A percentile compares a stretch with the other conserved stretches of the same genome.
Conservation (phyloP, 495 filamentous ascomycete species). For the Xylaria palmicola region DNA sequence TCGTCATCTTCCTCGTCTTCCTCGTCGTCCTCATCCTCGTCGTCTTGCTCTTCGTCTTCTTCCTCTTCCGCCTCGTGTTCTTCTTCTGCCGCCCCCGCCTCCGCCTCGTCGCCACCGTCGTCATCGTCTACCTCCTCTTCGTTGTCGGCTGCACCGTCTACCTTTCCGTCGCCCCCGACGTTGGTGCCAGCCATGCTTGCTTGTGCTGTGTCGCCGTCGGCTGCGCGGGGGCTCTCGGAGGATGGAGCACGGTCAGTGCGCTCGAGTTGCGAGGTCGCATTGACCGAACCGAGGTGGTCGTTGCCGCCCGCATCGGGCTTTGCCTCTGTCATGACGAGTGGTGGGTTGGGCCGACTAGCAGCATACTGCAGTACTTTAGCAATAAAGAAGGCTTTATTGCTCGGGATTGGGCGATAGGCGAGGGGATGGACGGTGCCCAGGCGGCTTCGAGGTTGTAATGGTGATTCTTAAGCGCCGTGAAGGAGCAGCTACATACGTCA, state of each 20-base stretch:
- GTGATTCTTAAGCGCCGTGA: too few species aligned
- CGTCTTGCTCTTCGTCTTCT: slow-evolving; percentile 43
- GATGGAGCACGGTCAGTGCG: background rate
- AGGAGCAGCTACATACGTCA: slow-evolving; percentile 4
- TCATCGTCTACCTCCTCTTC: slow-evolving; percentile 38
- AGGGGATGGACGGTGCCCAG: background rate
- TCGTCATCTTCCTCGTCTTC: slow-evolving; percentile 95
- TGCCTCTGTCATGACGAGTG: slow-evolving; percentile 44
- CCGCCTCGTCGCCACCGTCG: slow-evolving; percentile 45
- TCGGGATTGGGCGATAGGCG: background rate
- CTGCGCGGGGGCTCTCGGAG: background rate
- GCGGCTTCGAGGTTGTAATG: background rate
- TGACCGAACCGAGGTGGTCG: background rate
- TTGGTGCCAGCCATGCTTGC: background rate
- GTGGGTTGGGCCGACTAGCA: slow-evolving; percentile 3
- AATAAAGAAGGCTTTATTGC: slow-evolving; percentile 3
- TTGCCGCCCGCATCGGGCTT: slow-evolving; percentile 41
- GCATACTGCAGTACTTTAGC: slow-evolving; percentile 10
- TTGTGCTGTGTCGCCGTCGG: background rate
- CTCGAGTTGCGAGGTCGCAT: slow-evolving; percentile 10
- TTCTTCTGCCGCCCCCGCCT: slow-evolving; percentile 39
- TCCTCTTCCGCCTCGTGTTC: slow-evolving; percentile 24
- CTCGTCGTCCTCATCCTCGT: slow-evolving; percentile 63
- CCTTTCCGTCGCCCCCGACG: slow-evolving; percentile 5
- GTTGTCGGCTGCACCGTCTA: slow-evolving; percentile 19